These are phyloP conservation scores for Phoma sp. DNA, from an alignment of 2,329 filamentous ascomycete species.

Conservation along the genomic window DNA sequence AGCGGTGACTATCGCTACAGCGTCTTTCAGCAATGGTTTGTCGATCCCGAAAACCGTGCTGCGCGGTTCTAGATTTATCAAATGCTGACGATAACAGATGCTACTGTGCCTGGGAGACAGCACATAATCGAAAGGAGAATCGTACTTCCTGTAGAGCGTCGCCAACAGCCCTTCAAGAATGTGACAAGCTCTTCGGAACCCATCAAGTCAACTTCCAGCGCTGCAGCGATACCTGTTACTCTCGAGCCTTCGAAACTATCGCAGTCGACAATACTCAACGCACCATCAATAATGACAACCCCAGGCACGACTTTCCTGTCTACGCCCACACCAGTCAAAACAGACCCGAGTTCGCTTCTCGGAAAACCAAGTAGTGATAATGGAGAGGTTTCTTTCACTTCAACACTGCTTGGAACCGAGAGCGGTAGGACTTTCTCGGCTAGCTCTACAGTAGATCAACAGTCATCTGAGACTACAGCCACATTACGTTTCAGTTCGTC, in stretches of 20 bases:
- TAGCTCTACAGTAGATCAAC: not conserved
- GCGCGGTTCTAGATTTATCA: not conserved
- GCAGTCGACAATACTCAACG: not conserved
- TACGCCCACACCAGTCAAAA: not conserved
- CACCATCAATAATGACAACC: not conserved
- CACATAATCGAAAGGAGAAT: not conserved
- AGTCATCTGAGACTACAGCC: not conserved
- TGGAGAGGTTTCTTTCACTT: not conserved
- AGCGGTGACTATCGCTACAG: slow-evolving; percentile 7
- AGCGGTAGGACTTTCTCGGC: not conserved
- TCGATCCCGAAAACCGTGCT: not conserved
- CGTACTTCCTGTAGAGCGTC: slow-evolving; percentile 14
- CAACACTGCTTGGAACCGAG: not conserved
- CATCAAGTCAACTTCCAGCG: not conserved
- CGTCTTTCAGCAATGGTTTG: slow-evolving; percentile 8
- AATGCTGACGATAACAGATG: slow-evolving; percentile 2
- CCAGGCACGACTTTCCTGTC: not conserved
- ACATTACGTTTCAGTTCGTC: not conserved
- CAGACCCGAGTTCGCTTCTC: not conserved
- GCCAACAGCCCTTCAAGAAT: slow-evolving; percentile 12
- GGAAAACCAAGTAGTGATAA: not conserved
- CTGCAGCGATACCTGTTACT: not conserved
- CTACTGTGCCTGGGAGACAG: not conserved
- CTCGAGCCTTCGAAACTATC: not conserved
- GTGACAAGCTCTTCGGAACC: slow-evolving; percentile 5